Conservation (phyloP, 2,329 filamentous ascomycete species). For the Simplicillium aogashimaense region DNA sequence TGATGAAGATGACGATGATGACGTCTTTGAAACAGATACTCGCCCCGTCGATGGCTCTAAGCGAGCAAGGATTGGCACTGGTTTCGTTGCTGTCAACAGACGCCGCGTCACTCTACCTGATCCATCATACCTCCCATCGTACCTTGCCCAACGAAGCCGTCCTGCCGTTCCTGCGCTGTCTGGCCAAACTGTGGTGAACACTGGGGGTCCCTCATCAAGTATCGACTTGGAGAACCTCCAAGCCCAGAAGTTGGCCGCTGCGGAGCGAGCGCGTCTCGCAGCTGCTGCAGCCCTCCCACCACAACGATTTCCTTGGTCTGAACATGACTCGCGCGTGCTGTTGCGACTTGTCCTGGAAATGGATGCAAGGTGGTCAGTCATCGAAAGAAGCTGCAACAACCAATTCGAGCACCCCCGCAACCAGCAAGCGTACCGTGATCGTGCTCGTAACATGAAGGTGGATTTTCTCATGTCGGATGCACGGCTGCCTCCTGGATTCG, state of each 20-base stretch:
- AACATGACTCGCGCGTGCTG: slow-evolving; percentile 29
- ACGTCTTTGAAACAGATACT: slow-evolving; percentile 17
- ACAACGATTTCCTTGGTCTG: slow-evolving; percentile 29
- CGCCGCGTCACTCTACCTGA: background rate
- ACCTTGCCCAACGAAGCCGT: no score
- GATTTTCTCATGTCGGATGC: slow-evolving; percentile 35
- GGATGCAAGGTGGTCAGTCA: slow-evolving; percentile 19
- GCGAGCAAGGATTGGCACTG: background rate
- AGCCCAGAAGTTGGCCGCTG: no score
- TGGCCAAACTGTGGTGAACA: no score
- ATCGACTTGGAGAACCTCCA: background rate
- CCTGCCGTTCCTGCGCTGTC: no score
- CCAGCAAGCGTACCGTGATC: slow-evolving; percentile 48
- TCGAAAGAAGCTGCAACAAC: slow-evolving; percentile 17
- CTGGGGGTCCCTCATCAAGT: background rate
- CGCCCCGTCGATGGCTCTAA: slow-evolving; percentile 12
- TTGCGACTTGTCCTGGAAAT: slow-evolving; percentile 26
- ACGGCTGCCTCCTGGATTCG: slow-evolving; percentile 36
- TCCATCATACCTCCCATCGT: no score
- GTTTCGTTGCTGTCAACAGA: background rate
- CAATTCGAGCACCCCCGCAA: slow-evolving; percentile 33
- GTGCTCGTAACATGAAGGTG: slow-evolving; percentile 47
- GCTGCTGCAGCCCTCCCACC: slow-evolving; percentile 9
- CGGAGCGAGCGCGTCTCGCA: no score
- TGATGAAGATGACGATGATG: slow-evolving; percentile 13